Evolutionary conservation across 2,329 filamentous ascomycete species (phyloP), one percentile per base, ranked within the genome.

Genomic region (Cadophora malorum): DNA sequence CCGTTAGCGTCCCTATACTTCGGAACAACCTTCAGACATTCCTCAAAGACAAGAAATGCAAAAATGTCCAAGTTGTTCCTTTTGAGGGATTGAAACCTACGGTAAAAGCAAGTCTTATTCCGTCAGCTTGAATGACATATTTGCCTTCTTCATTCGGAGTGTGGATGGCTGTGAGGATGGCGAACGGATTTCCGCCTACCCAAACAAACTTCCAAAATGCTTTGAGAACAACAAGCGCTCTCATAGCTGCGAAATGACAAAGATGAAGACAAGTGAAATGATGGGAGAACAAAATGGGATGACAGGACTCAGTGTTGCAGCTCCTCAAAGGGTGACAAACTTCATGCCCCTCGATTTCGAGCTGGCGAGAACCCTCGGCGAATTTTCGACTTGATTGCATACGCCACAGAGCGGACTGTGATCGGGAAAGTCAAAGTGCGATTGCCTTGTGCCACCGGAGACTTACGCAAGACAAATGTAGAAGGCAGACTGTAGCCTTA

Each of bases 41-140:
- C 12, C 41, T 6, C 12, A 12, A 19, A 19, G 41, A 19, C 12
- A 19, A 45, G 12, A 19, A 45, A 14, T 3, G 6, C 19, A 45
- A 14, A 45, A 19, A 19, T 1, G 12, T n/a, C 41, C 41, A 19
- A 38, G 8, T 2, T 3, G 3, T 19, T 19, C 19, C 12, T 38
- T 9, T 38, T 38, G 7, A 4, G 35, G 28, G 9, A 14, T 38
- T 38, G 9, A 19, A 12, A 19, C 41, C 19, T 19, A 45, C 41
- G 41, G 92, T 88, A 78, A 93, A 92, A 60, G 84, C 81, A 9
- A 87, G 89, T 65, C 86, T 81, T 72, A 93, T 88, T 67, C 86
- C 87, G 69, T 89, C 83, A 72, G 88, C 86, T 70, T 84, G 82
- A 78, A 93, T 86, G 83, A 89, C 90, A 81, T 91, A 93, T 78